Evolutionary conservation across 306 rosid genomes (phyloP).

Genomic region (Vigna trinervia): DNA sequence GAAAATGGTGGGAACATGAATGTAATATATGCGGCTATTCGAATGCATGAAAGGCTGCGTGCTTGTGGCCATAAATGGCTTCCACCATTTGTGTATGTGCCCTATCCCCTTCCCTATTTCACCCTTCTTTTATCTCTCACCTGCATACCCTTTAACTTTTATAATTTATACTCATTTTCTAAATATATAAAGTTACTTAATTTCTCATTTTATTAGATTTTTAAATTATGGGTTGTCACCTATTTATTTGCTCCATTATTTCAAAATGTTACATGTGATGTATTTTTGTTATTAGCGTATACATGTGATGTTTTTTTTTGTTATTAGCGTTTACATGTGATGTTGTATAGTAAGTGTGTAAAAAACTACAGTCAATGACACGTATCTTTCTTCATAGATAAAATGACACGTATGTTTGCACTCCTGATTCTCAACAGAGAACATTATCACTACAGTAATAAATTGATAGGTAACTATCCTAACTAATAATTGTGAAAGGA

Average conservation of each 20-base stretch:
- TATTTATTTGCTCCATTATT: no score
- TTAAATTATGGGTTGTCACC: no score
- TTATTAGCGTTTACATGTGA: no score
- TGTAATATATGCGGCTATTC: slow-evolving; percentile 43
- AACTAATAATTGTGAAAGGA: neutral
- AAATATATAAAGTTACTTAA: neutral
- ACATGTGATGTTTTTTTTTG: no score
- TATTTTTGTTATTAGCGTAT: no score
- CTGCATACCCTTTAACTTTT: neutral
- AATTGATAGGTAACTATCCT: neutral
- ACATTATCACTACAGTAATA: neutral
- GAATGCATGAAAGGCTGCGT: slow-evolving; percentile 45
- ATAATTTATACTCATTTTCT: neutral
- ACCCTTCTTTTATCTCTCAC: neutral
- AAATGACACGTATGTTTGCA: neutral
- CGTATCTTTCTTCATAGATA: neutral
- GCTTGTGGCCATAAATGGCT: neutral
- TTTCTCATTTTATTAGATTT: neutral
- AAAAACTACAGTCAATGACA: neutral
- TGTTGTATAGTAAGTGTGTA: neutral
- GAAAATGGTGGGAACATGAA: slow-evolving; percentile 4
- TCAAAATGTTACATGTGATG: no score
- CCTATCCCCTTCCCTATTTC: neutral
- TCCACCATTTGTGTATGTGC: neutral
- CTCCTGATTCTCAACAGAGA: slow-evolving; percentile 12